Base-by-base conservation (phyloP, 2,329 filamentous ascomycete species). In the Colletotrichum godetiae region DNA sequence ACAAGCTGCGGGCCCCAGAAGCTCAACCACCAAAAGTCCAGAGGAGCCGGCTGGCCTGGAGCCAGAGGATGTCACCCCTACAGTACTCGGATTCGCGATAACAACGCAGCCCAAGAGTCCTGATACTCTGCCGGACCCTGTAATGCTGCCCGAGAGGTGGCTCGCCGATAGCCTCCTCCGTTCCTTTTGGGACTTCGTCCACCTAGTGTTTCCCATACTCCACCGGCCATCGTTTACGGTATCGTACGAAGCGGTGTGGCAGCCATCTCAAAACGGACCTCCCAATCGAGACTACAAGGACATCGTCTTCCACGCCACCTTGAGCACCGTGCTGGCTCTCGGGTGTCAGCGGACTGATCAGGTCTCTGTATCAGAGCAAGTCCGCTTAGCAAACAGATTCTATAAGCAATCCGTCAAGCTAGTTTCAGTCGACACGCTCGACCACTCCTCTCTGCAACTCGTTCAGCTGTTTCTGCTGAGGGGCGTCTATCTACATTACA, bases 241-340 rank as follows among this genome's bases (percentile, higher is more conserved):
- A 1, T 68, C 66, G 56, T 77, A 75, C 27, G 59, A 61, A 0
- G 62, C 31, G 2, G 53, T 73, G 2, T 77, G 76, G 76, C 46
- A 56, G 10, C 61, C 67, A 6, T 35, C 56, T 3, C 35, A 29
- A 10, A 55, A 15, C 10, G 13, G 22, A 5, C 19, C n/a, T 11
- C 56, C 27, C 8, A 31, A 35, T n/a, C 46, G 49, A 4, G 61
- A 55, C 6, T 60, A 22, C 42, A 70, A 66, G 12, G 74, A 77
- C 7, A 49, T 74, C 0, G 57, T 79, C 0, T 77, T 77, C 55
- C 73, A 74, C 22, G 75, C 80, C 12, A 79, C 73, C 2, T 67
- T 82, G 6, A 82, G 81, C 69, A 76, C 81, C 22, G 73, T 79
- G 3, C 75, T 82, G 19, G 81, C 80, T 6, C 56, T 81, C 4